Evolutionary conservation across 768 basidiomycete genomes (phyloP).

Genomic region (Boletus eberwhitei): DNA sequence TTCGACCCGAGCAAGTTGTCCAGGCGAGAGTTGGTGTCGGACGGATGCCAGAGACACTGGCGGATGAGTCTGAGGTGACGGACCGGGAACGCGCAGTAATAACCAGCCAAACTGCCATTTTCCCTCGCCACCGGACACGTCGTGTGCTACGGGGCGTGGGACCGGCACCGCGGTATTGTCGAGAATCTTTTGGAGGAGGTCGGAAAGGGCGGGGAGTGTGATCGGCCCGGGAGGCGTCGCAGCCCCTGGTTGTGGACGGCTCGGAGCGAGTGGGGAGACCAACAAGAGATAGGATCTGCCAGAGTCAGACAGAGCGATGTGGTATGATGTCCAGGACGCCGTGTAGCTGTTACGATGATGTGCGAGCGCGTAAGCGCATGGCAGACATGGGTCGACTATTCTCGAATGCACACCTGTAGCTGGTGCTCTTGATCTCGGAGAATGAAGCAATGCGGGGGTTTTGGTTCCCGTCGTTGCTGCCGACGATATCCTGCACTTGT

Average conservation of each 20-base stretch:
- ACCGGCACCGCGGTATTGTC: constrained; percentile 49
- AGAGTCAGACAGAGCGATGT: constrained; percentile 23
- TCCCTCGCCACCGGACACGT: constrained; percentile 35
- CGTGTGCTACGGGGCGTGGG: constrained; percentile 43
- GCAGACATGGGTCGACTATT: no score
- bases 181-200: constrained; percentile 42
- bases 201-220: constrained; percentile 34
- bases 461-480: constrained; percentile 18
- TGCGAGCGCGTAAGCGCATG: not conserved
- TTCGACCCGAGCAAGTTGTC: constrained; percentile 48
- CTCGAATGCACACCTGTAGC: constrained; percentile 30
- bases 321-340: constrained; percentile 24
- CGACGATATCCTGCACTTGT: constrained; percentile 32
- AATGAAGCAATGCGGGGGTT: constrained; percentile 14
- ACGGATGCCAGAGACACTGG: constrained; percentile 34
- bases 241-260: constrained; percentile 7
- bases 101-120: constrained; percentile 25
- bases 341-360: constrained; percentile 24
- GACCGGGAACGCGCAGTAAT: constrained; percentile 35
- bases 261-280: constrained; percentile 5
- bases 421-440: constrained; percentile 21
- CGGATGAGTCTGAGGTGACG: constrained; percentile 31
- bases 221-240: constrained; percentile 13
- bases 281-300: constrained; percentile 30
- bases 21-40: constrained; percentile 33